Conservation (phyloP, 768 basidiomycete species). For the Macrolepiota dolichaula region DNA sequence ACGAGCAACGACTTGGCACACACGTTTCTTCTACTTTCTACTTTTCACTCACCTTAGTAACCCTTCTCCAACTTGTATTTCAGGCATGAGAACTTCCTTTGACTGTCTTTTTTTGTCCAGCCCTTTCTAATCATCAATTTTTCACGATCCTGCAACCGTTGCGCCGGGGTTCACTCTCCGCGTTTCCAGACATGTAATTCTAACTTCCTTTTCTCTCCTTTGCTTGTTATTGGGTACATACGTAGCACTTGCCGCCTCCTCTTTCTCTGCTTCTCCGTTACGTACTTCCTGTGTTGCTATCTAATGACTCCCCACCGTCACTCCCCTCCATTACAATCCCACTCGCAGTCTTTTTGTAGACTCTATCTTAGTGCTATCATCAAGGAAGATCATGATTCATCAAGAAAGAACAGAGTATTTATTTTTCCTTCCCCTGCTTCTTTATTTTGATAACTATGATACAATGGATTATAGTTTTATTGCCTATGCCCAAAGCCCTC, state of each 20-base stretch:
- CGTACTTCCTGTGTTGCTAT: constrained; percentile 32
- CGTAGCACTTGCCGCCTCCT: constrained; percentile 22
- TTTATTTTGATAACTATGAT: constrained; percentile 5
- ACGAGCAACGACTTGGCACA: background rate
- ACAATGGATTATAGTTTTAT: background rate
- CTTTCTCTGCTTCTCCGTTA: constrained; percentile 15
- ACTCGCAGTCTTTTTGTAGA: constrained; percentile 11
- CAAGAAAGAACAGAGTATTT: constrained; percentile 3
- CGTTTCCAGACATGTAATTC: constrained; percentile 36
- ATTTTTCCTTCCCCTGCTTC: background rate
- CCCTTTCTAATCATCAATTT: constrained; percentile 6
- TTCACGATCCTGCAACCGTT: constrained; percentile 17
- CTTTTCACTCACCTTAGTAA: background rate
- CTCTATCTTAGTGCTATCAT: background rate
- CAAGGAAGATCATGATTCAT: constrained; percentile 1
- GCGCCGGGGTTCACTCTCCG: constrained; percentile 17
- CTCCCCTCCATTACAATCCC: constrained; percentile 14
- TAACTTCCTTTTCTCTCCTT: constrained; percentile 25
- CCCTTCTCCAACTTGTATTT: background rate
- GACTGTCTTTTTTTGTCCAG: background rate
- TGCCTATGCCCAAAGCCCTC: background rate
- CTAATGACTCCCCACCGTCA: constrained; percentile 25
- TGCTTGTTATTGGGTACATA: constrained; percentile 29
- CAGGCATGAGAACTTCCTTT: background rate
- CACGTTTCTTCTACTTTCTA: background rate